Percentiles rank a stretch among this genome's conserved stretches.
Evolutionary conservation across 768 basidiomycete genomes (phyloP).

Genomic region (Auriculariales sp.): DNA sequence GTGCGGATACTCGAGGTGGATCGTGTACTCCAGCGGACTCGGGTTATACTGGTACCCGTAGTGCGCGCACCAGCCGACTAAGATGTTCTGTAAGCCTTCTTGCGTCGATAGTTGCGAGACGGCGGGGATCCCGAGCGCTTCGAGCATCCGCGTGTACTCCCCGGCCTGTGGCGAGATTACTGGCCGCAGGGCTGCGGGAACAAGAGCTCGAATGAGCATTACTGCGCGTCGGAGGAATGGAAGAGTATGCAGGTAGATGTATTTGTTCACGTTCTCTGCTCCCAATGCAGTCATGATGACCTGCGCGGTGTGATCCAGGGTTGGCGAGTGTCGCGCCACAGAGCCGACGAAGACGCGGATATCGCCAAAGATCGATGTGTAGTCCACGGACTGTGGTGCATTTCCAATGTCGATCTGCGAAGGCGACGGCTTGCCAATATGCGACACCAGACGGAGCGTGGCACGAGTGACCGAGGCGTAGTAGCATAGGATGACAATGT

Average conservation of each 20-base stretch:
- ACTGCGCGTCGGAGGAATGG: conserved; percentile 84
- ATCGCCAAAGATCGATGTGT: conserved; percentile 59
- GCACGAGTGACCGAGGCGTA: conserved; percentile 81
- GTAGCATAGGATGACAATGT: conserved; percentile 79
- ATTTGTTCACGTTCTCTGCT: conserved; percentile 70
- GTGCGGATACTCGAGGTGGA: conserved; percentile 58
- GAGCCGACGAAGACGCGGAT: conserved; percentile 85
- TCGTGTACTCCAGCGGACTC: conserved; percentile 53
- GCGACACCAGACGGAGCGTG: conserved; percentile 72
- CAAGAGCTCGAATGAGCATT: conserved; percentile 66
- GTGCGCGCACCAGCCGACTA: conserved; percentile 82
- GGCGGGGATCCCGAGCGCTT: conserved; percentile 62
- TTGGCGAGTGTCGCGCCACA: conserved; percentile 75
- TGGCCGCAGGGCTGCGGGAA: conserved; percentile 45
- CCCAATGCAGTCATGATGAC: conserved; percentile 68
- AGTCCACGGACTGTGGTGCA: conserved; percentile 17
- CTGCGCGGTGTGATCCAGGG: conserved; percentile 75
- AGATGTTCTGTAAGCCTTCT: conserved; percentile 77
- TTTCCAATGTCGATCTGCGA: conserved; percentile 33
- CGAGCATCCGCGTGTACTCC: conserved; percentile 71
- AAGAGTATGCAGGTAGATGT: conserved; percentile 76
- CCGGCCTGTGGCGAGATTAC: conserved; percentile 25
- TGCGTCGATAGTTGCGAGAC: conserved; percentile 68
- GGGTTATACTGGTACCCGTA: conserved; percentile 71
- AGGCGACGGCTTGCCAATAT: conserved; percentile 53